Base-by-base conservation (phyloP, 208 protist genomes). In the Acanthamoeba castellanii region DNA sequence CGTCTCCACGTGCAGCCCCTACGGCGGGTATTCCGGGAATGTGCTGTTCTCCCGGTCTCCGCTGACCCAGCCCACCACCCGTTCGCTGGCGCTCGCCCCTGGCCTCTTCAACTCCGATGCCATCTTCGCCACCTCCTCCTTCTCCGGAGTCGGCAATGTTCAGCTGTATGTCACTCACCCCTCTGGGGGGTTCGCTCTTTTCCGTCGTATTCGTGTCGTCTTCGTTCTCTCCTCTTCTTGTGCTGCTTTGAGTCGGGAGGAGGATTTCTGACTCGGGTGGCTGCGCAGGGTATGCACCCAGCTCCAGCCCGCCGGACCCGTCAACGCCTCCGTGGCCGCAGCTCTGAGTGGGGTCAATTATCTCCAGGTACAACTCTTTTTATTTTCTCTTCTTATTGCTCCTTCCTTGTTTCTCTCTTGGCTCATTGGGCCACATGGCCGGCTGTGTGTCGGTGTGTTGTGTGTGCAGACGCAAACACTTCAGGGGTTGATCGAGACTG, bases 21-120 rank as follows among this genome's bases (percentile, higher is more conserved):
- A 74, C 32, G 66, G 66, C n/a, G 66, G 66, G n/a, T 74, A 74
- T 34, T 74, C 66, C 18, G 66, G 66, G 11, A 74, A 74, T 74
- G n/a, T 74, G 66, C 66, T 74, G 3, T 74, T 74, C 66, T 74
- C 66, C 25, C 66, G 66, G n/a, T 37, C 66, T 22, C 66, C 66
- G 66, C 66, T 74, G 66, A n/a, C 18, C 66, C 13, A 74, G 18
- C 11, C 66, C 32, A 11, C 66, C 66, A 74, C 25, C 16, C 4
- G 0, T 0, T 59, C 52, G 11, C 66, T 74, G 25, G 32, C 13
- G n/a, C 0, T 74, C 32, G 4, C 0, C 66, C 32, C 25, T 25
- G 66, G 25, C 66, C n/a, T 34, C 32, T 37, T 74, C 66, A 37
- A 74, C 66, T 37, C 66, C 32, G 66, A 74, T 11, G 66, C 66